Base-by-base conservation (phyloP, 2,329 filamentous ascomycete genomes). In the Torrubiellomyces zombiae region DNA sequence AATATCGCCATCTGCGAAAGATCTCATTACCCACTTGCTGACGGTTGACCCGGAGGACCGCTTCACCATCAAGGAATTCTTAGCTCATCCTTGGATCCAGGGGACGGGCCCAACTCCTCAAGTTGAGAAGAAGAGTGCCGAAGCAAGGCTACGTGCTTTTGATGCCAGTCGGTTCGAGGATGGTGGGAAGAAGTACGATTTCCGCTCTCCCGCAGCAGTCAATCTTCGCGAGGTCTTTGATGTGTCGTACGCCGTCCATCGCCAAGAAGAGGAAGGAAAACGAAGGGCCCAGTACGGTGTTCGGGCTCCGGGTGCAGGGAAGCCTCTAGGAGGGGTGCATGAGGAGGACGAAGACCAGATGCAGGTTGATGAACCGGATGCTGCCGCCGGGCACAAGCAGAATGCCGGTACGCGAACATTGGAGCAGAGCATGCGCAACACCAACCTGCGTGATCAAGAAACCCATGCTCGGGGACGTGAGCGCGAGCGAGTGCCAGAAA, bases 221-320 rank as follows among this genome's bases (percentile, higher is more conserved):
- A 95, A 95, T 46, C 60, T 98, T 9, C 81, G 89, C 31, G 89
- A 98, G 51, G 85, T 95, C 3, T 98, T 98, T 38, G 89, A 98
- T 43, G 86, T 98, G 24, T 77, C 82, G n/a, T 98, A 98, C 43
- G 86, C 89, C 7, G 89, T 98, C 7, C 89, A 95, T 47, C 66
- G 89, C 23, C 83, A 95, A 50, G 89, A 95, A 51, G 89, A 98
- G 47, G 89, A 95, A 51, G 75, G 72, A 40, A 95, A 94, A 56
- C 74, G 83, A 27, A 71, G 82, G 35, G 92, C 91, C 51, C 80
- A 91, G 43, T 67, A 85, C 38, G 66, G 66, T 59, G 68, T 55
- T 61, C 85, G 60, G 67, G 77, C 39, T 60, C 76, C 58, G 60
- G 76, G 56, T 48, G 75, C 42, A 54, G 73, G 42, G 1, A 62